Conservation (phyloP, 306 rosid species). For the Vigna radiata region DNA sequence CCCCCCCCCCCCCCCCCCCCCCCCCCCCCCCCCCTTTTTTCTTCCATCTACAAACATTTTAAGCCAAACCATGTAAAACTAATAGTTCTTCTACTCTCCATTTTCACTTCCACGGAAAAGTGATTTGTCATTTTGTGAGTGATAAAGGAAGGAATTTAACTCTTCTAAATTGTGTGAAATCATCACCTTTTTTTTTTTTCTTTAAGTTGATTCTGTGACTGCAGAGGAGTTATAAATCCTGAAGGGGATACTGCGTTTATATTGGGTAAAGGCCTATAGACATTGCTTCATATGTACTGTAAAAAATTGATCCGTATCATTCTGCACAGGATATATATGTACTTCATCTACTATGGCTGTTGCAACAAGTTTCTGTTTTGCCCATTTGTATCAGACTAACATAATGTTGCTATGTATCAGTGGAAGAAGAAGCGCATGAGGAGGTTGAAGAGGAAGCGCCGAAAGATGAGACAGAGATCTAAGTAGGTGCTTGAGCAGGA, state of each 20-base stretch:
- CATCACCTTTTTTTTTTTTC: neutral
- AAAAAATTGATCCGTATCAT: neutral
- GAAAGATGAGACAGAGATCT: conserved; percentile 97
- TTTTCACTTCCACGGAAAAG: neutral
- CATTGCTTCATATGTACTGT: neutral
- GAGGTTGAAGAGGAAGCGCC: conserved; percentile 95
- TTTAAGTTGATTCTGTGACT: neutral
- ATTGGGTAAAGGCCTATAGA: neutral
- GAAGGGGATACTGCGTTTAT: neutral
- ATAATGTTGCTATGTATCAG: conserved; percentile 48
- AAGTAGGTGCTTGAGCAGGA: conserved; percentile 56
- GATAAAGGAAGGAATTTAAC: neutral
- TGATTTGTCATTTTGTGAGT: neutral
- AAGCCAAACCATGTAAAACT: neutral
- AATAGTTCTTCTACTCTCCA: neutral
- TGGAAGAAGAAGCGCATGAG: conserved; percentile 99
- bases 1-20: fast-evolving
- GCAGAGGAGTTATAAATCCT: neutral
- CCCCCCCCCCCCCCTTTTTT: no score
- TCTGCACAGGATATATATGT: neutral
- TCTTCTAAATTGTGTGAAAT: neutral
- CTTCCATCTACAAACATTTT: no score
- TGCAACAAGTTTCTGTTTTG: neutral
- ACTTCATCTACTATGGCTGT: neutral
- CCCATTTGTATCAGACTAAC: conserved; percentile 15